Evolutionary conservation across 306 rosid species (phyloP), one percentile per base, ranked within the genome.

Genomic region (Begonia fuchsioides): DNA sequence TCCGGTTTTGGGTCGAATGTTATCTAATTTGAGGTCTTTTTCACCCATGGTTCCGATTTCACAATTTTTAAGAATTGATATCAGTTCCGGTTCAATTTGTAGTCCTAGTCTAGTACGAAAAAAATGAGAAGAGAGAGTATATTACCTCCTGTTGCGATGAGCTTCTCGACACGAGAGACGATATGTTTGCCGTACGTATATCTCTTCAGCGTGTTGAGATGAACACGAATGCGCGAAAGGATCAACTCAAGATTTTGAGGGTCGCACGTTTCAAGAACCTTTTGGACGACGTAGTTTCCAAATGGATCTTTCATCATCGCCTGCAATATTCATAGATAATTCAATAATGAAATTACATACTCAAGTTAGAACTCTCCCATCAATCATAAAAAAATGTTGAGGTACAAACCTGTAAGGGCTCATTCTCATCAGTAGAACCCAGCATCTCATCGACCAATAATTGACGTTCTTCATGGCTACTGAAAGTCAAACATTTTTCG

Each of bases 231-330:
- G 56, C 98, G 93, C 47, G 98, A 85, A 57, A 90, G 92, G 59
- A 90, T 77, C 61, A 90, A 51, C 68, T 76, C 86, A 13, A 85
- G 98, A 62, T 86, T 90, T 54, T 52, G 87, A 67, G 79, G 92
- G 55, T 82, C 83, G 47, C 98, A 90, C 13, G 92, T 85, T 74
- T 90, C 98, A 0, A 85, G 92, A 71, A 90, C 95, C 76, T 85
- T 90, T 47, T 90, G 95, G 59, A 90, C 94, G 52, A 90, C 95
- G 43, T 90, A 90, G 72, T 90, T 90, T 56, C 94, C 98, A 59
- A 82, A 90, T 10, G 92, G 98, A 70, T 90, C 96, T 60, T 90
- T 90, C 98, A 90, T 90, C 96, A 90, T 90, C 38, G 82, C 87
- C 98, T 90, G 77, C 73, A 59, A n/a, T n/a, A n/a, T n/a, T n/a